Evolutionary conservation across 2,329 filamentous ascomycete genomes (phyloP).

Genomic region (Orbilia quercus): DNA sequence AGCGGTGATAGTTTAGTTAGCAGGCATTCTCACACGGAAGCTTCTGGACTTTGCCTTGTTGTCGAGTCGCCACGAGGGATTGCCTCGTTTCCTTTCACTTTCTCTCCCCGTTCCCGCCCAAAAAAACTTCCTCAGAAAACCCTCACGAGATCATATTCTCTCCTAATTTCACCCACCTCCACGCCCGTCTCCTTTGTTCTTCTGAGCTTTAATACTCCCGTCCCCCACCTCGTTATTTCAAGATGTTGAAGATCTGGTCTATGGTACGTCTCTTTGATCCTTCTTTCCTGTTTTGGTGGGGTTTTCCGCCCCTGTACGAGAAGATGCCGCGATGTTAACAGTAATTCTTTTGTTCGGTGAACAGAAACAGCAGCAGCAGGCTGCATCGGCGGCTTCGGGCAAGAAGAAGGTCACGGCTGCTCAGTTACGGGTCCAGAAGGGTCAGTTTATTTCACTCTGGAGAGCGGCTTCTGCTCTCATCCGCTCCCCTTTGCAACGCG

Average conservation of each 20-base stretch:
- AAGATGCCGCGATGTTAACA: constrained; percentile 57
- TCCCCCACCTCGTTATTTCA: constrained; percentile 4
- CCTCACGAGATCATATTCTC: neutral
- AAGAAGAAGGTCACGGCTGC: constrained; percentile 99
- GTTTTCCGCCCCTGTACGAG: neutral
- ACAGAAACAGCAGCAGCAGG: constrained; percentile 95
- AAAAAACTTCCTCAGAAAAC: neutral
- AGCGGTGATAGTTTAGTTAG: neutral
- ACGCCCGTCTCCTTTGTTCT: neutral
- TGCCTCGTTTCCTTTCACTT: constrained; percentile 46
- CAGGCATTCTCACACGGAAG: constrained; percentile 30
- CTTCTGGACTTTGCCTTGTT: constrained; percentile 50
- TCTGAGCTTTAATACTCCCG: neutral
- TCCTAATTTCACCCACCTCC: neutral
- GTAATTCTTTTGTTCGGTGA: constrained; percentile 58
- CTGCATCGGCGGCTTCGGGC: constrained; percentile 84
- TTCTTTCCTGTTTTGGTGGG: constrained; percentile 13
- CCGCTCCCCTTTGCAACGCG: constrained; percentile 4
- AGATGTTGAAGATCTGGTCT: constrained; percentile 97
- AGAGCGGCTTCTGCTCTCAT: neutral
- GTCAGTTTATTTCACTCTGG: constrained; percentile 69
- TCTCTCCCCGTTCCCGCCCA: neutral
- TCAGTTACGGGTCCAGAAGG: constrained; percentile 94
- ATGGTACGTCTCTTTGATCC: constrained; percentile 73
- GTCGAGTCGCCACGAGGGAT: constrained; percentile 52